Base-by-base conservation (phyloP, 441 rosid species). In the Gossypium aridum region DNA sequence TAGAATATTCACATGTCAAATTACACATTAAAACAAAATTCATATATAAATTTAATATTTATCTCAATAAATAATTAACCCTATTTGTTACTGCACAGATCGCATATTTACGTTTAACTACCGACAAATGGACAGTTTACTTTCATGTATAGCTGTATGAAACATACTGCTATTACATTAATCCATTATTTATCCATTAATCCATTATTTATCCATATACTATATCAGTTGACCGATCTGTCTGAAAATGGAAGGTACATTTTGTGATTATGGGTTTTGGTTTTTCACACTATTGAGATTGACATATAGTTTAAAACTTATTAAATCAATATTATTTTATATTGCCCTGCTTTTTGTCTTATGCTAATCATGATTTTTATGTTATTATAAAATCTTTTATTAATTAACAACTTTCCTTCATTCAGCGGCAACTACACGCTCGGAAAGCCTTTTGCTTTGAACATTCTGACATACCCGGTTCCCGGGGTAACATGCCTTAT, bases 401-500 rank as follows among this genome's bases (percentile, higher is more conserved):
- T 12, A 0, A 16, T 63, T 63, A 62, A 34, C 17, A 12, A 64
- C 47, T 20, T 39, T 56, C 3, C 51, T 68, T 45, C 60, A 1
- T 12, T 23, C 31, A 22, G 20, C 64, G 7, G 65, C 65, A 61
- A 26, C 19, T 8, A 28, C 43, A 25, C 16, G 34, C 61, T 4
- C 39, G 54, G 49, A 34, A 55, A 26, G 22, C 23, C 22, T n/a
- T 49, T 23, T 25, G 37, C 9, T 25, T 26, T 61, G 20, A 26
- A 13, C 31, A 65, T 4, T 26, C 25, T 10, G 51, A 61, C 14
- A n/a, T 14, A 0, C 73, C 81, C 79, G 28, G 1, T 75, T 34
- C 22, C 84, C 23, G 0, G 65, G 72, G 81, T 25, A 83, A 80
- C 76, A 80, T 70, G 90, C 67, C 84, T 2, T 4, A 8, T 2